Percentiles rank a stretch among this genome's conserved stretches.
phyloP scores from a whole-genome alignment of 176 grass and related monocot species.

The Carex myosuroides region DNA sequence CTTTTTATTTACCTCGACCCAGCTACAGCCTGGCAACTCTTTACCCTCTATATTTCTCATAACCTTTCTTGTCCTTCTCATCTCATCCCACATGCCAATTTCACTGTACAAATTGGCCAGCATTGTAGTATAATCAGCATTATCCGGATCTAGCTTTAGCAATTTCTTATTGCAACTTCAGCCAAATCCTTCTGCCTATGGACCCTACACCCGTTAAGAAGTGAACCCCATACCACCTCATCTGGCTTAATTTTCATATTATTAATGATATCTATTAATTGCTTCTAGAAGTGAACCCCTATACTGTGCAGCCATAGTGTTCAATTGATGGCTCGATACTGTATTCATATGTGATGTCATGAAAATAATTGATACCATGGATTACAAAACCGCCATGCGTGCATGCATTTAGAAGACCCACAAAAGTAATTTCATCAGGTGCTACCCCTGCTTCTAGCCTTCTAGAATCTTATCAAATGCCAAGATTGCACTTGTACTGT shows the following conservation, averaged over 20 bases:
- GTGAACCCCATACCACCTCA: constrained; percentile 68
- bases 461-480: constrained; percentile 42
- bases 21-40: constrained; percentile 69
- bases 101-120: constrained; percentile 72
- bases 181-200: constrained; percentile 46
- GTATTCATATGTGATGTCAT: constrained; percentile 36
- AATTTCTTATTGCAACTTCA: constrained; percentile 47
- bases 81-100: constrained; percentile 66
- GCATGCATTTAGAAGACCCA: constrained; percentile 69
- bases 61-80: constrained; percentile 40
- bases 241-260: constrained; percentile 53
- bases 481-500: constrained; percentile 31
- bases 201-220: constrained; percentile 61
- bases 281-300: constrained; percentile 47
- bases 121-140: constrained; percentile 60
- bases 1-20: constrained; percentile 53
- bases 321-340: constrained; percentile 59
- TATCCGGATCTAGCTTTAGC: constrained; percentile 46
- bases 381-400: constrained; percentile 62
- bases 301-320: constrained; percentile 66
- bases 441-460: constrained; percentile 25
- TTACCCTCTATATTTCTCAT: constrained; percentile 44
- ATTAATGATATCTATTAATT: constrained; percentile 38
- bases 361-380: constrained; percentile 55
- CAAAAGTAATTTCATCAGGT: constrained; percentile 73